Evolutionary conservation across 2,329 filamentous ascomycete genomes (phyloP), one percentile per base, ranked within the genome.

Genomic region (Botrytis tulipae): DNA sequence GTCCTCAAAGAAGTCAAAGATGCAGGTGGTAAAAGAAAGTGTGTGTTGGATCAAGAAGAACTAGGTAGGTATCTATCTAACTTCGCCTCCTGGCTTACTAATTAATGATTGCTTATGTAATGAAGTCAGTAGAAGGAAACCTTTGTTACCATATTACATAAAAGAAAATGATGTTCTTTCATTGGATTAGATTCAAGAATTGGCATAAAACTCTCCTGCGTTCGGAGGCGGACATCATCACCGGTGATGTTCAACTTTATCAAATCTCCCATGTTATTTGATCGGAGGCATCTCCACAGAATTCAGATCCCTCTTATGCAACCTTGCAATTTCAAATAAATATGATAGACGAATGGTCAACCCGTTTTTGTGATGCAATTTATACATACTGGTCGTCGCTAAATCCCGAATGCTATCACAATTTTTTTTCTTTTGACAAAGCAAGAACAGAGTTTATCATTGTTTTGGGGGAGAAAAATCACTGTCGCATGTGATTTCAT

Each of bases 221-320:
- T 37, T 67, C 63, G 63, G 63, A 67, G 63, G 44, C 63, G 63
- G 63, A 51, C 63, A 16, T 67, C 44, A 35, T 40, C 25, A 37
- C 63, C 44, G 63, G 63, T 37, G 22, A 51, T 66, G 6, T 32
- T 57, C n/a, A 7, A 57, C 6, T 57, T 57, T 14, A 57, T 66
- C 22, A 67, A 37, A 67, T 67, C 25, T 35, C 63, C 48, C 25
- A 51, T 29, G 14, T 32, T 29, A 1, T 67, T 66, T 66, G 32
- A 51, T 66, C 63, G 63, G 63, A 67, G 63, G 44, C 29, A 67
- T 67, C 44, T 51, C 63, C 63, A 51, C 14, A 37, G 35, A 25
- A 42, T 44, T 40, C 35, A 18, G 37, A 42, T n/a, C 4, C 22
- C 35, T 35, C 14, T 67, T 2, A 67, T 18, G 46, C 46, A 67